A percentile compares a stretch with the other conserved stretches of the same genome.
phyloP scores from a whole-genome alignment of 2,329 filamentous ascomycete species.

The Nigrospora oryzae region DNA sequence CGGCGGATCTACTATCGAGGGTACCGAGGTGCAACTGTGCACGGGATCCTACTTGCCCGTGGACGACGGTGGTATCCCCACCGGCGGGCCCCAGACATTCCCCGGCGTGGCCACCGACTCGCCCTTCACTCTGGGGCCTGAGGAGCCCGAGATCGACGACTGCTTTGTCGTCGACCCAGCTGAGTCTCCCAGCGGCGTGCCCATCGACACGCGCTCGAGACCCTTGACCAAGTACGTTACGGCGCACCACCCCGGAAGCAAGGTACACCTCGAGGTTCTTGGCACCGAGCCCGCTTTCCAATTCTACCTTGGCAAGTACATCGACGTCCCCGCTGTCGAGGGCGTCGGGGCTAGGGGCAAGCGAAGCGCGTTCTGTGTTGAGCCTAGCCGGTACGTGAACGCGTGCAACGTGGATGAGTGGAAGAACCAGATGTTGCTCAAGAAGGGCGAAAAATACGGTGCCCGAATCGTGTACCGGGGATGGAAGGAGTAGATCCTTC shows the following conservation, averaged over 20 bases:
- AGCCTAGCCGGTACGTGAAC: slow-evolving; percentile 87
- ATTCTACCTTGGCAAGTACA: slow-evolving; percentile 87
- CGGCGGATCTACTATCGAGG: slow-evolving; percentile 41
- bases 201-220: slow-evolving; percentile 55
- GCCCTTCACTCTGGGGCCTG: slow-evolving; percentile 63
- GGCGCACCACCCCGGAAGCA: slow-evolving; percentile 65
- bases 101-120: slow-evolving; percentile 56
- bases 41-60: slow-evolving; percentile 62
- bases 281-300: slow-evolving; percentile 96
- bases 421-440: slow-evolving; percentile 70
- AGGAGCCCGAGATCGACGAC: slow-evolving; percentile 74
- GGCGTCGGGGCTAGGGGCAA: slow-evolving; percentile 54
- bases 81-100: slow-evolving; percentile 54
- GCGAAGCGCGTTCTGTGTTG: slow-evolving; percentile 79
- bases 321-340: slow-evolving; percentile 64
- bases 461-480: slow-evolving; percentile 74
- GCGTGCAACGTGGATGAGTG: slow-evolving; percentile 76
- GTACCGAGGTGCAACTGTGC: slow-evolving; percentile 58
- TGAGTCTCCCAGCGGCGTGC: slow-evolving; percentile 46
- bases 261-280: slow-evolving; percentile 75
- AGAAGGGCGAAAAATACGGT: slow-evolving; percentile 79
- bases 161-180: slow-evolving; percentile 68
- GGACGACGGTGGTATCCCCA: slow-evolving; percentile 67
- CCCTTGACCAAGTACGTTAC: slow-evolving; percentile 60
- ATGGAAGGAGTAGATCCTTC: slow-evolving; percentile 56